phyloP scores from a whole-genome alignment of 768 basidiomycete genomes.

The Vishniacozyma victoriae region DNA sequence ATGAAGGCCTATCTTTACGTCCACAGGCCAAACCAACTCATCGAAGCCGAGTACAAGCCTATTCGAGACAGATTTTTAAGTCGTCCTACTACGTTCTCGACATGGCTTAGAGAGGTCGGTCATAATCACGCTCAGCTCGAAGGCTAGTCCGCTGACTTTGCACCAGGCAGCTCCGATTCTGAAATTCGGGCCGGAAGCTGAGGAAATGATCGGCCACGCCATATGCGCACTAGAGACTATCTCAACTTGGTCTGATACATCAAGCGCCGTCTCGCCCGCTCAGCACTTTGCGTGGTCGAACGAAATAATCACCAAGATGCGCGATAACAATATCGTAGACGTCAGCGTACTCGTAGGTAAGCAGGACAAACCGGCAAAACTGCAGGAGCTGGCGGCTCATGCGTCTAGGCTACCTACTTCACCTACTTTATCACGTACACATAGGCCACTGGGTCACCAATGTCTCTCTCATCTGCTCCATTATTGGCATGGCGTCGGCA shows the following conservation, averaged over 20 bases:
- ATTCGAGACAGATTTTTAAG: background rate
- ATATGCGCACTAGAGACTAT: background rate
- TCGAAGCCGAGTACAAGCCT: background rate
- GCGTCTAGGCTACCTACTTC: background rate
- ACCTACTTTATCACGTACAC: background rate
- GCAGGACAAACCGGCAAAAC: background rate
- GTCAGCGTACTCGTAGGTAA: background rate
- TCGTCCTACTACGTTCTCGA: background rate
- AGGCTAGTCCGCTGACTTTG: background rate
- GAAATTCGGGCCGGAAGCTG: too few relatives aligned
- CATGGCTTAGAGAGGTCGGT: background rate
- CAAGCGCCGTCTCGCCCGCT: background rate
- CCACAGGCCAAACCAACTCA: background rate
- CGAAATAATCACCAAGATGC: background rate
- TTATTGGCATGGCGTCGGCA: background rate
- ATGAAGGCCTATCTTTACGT: background rate
- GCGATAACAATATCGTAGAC: background rate
- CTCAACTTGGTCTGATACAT: background rate
- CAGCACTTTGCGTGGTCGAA: background rate
- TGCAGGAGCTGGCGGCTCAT: too few relatives aligned
- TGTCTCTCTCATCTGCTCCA: background rate
- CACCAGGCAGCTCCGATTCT: too few relatives aligned
- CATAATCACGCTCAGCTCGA: background rate
- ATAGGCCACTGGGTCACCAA: background rate
- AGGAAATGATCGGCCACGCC: background rate